Base-by-base conservation (phyloP, 2,329 filamentous ascomycete genomes). In the Nigrospora osmanthi region DNA sequence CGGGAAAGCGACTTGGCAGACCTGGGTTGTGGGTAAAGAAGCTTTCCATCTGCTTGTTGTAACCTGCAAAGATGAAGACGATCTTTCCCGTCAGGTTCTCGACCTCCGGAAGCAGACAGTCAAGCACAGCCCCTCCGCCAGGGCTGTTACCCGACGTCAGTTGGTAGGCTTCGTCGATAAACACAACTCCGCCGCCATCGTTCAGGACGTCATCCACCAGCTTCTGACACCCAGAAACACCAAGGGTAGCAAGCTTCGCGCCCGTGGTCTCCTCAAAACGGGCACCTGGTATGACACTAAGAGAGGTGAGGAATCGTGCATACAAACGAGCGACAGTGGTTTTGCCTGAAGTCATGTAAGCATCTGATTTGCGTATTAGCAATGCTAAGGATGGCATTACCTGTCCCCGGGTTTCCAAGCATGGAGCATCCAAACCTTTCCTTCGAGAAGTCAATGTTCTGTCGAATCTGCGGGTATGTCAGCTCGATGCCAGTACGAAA, bases 151-250 rank as follows among this genome's bases (percentile, higher is more conserved):
- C 75, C 1, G 76, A 78, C 0, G 78, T 72, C 0, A 91, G 68
- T 50, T 90, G 85, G 54, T 91, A 89, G 0, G 86, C 85, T 58
- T 91, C 86, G 48, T 91, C 87, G 17, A 91, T 83, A 55, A 91
- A 90, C 2, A 88, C 55, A 0, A 81, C 81, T 0, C 87, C 87
- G 0, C 85, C 86, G 0, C 77, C 80, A 1, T 62, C 51, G 28
- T 80, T 67, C 4, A 79, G 58, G 1, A 90, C 69, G 0, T 67
- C 52, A 3, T 83, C 69, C 6, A 87, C 63, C 0, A 81, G 60
- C 12, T 72, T 70, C 54, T 85, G 72, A 49, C 73, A 78, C 0
- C 71, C 78, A 0, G 64, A 44, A 0, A 87, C 74, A 0, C 84
- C 85, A 0, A 73, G 69, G 39, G 77, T 78, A 0, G 84, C 79